These are phyloP conservation scores for Scutellaria barbata DNA, from an alignment of 257 asterid genomes.

Conservation along the genomic window DNA sequence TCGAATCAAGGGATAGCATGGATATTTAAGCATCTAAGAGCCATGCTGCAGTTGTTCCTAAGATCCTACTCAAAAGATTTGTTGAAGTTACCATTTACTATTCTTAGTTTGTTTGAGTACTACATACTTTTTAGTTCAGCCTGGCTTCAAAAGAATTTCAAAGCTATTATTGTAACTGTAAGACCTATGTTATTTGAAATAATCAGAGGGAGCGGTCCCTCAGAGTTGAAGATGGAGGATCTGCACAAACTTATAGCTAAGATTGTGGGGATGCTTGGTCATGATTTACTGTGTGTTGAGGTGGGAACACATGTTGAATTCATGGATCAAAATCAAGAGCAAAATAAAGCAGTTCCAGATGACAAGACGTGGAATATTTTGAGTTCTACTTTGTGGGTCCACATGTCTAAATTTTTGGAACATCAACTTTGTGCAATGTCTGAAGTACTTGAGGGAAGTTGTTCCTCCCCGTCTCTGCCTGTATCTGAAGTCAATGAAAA, in stretches of 20 bases:
- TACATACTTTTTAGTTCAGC: conserved; percentile 67
- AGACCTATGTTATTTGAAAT: conserved; percentile 63
- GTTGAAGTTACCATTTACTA: conserved; percentile 38
- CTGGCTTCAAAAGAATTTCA: conserved; percentile 67
- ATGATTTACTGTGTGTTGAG: conserved; percentile 46
- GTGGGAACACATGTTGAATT: conserved; percentile 40
- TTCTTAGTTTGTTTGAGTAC: conserved; percentile 64
- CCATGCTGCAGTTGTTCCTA: conserved; percentile 68
- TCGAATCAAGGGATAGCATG: conserved; percentile 57
- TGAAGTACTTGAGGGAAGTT: conserved; percentile 42
- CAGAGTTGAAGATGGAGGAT: conserved; percentile 53
- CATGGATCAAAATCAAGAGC: conserved; percentile 51
- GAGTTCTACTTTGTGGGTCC: conserved; percentile 72
- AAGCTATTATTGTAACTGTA: conserved; percentile 55
- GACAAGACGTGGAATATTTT: conserved; percentile 58
- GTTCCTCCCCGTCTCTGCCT: conserved; percentile 41
- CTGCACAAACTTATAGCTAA: conserved; percentile 51
- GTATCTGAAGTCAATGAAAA: conserved; percentile 39
- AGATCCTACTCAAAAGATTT: conserved; percentile 49
- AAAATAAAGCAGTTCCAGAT: conserved; percentile 51
- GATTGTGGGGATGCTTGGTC: conserved; percentile 51
- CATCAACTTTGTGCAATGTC: conserved; percentile 54
- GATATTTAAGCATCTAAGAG: conserved; percentile 60
- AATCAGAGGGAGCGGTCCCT: conserved; percentile 38
- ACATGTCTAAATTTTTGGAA: conserved; percentile 56